Evolutionary conservation across 257 asterid genomes (phyloP), one percentile per base, ranked within the genome.

Genomic region (Ilex aquifolium): DNA sequence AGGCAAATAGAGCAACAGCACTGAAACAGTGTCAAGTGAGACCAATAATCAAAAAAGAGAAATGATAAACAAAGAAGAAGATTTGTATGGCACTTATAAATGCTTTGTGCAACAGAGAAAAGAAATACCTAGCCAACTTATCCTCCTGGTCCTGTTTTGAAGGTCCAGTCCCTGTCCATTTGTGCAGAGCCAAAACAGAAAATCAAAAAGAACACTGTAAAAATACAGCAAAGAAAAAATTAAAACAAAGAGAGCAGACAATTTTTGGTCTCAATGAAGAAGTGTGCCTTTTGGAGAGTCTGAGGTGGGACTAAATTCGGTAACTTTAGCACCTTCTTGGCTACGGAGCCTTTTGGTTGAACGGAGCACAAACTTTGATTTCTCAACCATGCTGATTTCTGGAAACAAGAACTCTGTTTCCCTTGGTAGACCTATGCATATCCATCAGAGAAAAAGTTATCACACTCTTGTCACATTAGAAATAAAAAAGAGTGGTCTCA

Each of bases 51-150:
- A 31, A 51, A 70, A 46, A 56, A 13, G 32, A 46, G 46, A 67
- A 54, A 56, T 14, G 32, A 49, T 29, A 13, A 16, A 66, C 57
- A 50, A 60, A 36, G 42, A 65, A 16, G 27, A 32, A 57, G 36
- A 40, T 30, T 59, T 68, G 16, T 16, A 27, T 61, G 61, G 31
- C 52, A 61, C 32, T 36, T 60, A 52, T 13, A 39, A 40, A n/a
- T 48, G 54, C 61, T 56, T 27, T 44, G 52, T 57, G 69, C 59
- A 62, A 64, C 63, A 77, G 70, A 59, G 57, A 50, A 64, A 75
- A 66, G 62, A 32, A 61, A n/a, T 80, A 88, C 97, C 98, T 78
- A 59, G 85, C 80, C 51, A 92, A 68, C 53, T 74, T 83, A 72
- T 86, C 86, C 53, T 75, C 85, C 8, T 80, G 82, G 70, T 82